Base-by-base conservation (phyloP, 257 asterid genomes). In the Penstemon barbatus region DNA sequence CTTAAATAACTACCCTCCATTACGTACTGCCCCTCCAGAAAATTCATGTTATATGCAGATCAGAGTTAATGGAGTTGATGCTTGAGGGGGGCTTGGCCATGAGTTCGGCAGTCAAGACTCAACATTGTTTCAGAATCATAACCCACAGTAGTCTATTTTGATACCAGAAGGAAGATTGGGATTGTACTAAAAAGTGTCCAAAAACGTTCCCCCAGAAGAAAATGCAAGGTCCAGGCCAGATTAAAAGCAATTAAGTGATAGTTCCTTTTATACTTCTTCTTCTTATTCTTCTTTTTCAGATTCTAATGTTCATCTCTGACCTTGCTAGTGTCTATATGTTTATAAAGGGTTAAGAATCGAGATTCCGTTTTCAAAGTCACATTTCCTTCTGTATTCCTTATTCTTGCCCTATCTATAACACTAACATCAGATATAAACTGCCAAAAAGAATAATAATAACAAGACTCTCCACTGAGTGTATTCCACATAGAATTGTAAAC, bases 201-300 rank as follows among this genome's bases (percentile, higher is more conserved):
- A 37, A 61, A 7, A 33, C 8, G 46, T 57, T 33, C 33, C 69
- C 59, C 19, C 41, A 51, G 66, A 51, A 50, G 5, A 39, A 60
- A 45, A 57, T 41, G 59, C 61, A 73, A 66, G 59, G 11, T 52
- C 65, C 54, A 60, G 61, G 51, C 69, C 49, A 59, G 39, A 2
- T 25, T 51, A 11, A 7, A 61, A 8, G 48, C 33, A 13, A 25
- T 25, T 25, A 15, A 15, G 18, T 0, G 18, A 15, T 0, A 25
- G 33, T 25, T 25, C 33, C 33, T 25, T 25, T 25, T 1, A 25
- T 25, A 25, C 33, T 25, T 25, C 33, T 25, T 25, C 33, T 1
- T 25, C 33, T 25, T 1, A 1, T 25, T 25, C 33, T 25, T 25
- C 33, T 25, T 25, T 10, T 49, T 3, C 54, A 15, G 9, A 15